phyloP scores from a whole-genome alignment of 306 rosid genomes.

The Pachyrhizus erosus region DNA sequence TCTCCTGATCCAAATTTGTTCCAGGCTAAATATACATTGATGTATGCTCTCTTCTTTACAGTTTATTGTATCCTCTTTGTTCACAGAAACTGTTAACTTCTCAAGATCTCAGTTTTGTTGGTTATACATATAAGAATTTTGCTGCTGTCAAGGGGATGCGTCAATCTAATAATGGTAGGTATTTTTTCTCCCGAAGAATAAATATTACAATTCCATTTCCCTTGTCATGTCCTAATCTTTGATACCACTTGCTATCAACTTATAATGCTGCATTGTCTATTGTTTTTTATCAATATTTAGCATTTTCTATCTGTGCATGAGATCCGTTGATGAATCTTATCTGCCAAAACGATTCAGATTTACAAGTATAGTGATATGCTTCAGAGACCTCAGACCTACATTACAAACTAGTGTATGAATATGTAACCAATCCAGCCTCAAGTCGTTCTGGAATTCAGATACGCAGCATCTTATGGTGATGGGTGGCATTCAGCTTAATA shows the following conservation, averaged over 20 bases:
- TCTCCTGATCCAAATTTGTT: slow-evolving; percentile 11
- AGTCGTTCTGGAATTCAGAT: not conserved
- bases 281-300: not conserved
- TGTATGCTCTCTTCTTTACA: slow-evolving; percentile 18
- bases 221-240: slow-evolving; percentile 11
- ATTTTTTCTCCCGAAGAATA: slow-evolving; percentile 23
- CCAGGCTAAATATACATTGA: slow-evolving; percentile 12
- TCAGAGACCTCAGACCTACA: not conserved
- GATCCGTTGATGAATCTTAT: slow-evolving; percentile 15
- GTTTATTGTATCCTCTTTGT: slow-evolving; percentile 32
- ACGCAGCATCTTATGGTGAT: not conserved
- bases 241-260: not conserved
- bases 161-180: slow-evolving; percentile 61
- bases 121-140: slow-evolving; percentile 93
- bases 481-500: not conserved
- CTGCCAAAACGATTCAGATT: not conserved
- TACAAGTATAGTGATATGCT: not conserved
- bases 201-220: not conserved
- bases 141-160: slow-evolving; percentile 81
- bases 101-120: slow-evolving; percentile 95
- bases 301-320: slow-evolving; percentile 4
- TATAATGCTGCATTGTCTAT: not conserved
- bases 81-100: slow-evolving; percentile 75
- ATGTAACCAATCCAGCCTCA: not conserved
- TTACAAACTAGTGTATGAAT: slow-evolving; percentile 9